Percentiles rank a stretch among this genome's conserved stretches.
These are phyloP conservation scores for Lepidium africanum DNA, from an alignment of 345 rosid genomes.

Conservation along the genomic window DNA sequence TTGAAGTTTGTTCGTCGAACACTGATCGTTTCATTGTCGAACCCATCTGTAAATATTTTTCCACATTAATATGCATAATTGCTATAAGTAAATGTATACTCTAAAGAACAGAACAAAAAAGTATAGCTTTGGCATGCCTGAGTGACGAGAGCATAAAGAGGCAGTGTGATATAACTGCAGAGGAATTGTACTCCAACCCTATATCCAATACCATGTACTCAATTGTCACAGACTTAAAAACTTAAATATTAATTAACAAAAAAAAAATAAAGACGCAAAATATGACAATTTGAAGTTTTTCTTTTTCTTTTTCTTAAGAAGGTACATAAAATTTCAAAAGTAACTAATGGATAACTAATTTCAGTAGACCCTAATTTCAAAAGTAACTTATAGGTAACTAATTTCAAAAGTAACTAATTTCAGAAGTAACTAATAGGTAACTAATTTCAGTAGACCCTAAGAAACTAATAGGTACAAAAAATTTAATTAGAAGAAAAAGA, in stretches of 20 bases:
- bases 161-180: constrained; percentile 85
- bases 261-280: no score
- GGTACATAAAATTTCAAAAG: no score
- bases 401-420: no score
- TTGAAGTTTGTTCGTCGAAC: constrained; percentile 78
- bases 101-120: no score
- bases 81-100: no score
- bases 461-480: background rate
- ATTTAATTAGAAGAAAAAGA: background rate
- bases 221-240: background rate
- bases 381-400: no score
- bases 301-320: no score
- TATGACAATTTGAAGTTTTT: no score
- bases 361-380: no score
- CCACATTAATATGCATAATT: background rate
- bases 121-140: constrained; percentile 40
- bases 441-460: no score
- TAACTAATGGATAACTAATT: no score
- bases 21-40: constrained; percentile 83
- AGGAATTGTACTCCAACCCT: constrained; percentile 68
- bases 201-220: background rate
- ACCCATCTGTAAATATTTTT: constrained; percentile 53
- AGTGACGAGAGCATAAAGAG: constrained; percentile 89
- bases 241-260: background rate
- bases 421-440: no score